Evolutionary conservation across 495 filamentous ascomycete species (phyloP).

Genomic region (Xylaria bambusicola): DNA sequence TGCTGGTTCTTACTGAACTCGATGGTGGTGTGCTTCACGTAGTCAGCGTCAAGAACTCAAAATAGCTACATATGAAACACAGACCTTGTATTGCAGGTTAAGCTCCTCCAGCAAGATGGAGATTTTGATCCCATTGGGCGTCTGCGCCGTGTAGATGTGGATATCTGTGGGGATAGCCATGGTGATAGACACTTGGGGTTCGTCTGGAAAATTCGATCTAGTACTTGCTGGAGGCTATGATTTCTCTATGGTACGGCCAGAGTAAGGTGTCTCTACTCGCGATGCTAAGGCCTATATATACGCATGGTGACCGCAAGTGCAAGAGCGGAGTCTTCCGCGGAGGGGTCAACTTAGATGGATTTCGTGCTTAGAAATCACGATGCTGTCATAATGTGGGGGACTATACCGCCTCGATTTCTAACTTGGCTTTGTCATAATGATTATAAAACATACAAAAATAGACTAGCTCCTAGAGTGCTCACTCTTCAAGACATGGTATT

Average conservation of each 20-base stretch:
- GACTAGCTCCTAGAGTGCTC: too few species aligned
- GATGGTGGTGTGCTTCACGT: constrained; percentile 58
- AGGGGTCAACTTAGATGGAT: neutral
- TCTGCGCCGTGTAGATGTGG: constrained; percentile 59
- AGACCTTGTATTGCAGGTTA: constrained; percentile 63
- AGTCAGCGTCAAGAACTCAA: constrained; percentile 17
- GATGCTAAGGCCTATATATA: too few species aligned
- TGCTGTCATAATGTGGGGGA: neutral
- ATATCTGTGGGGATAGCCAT: constrained; percentile 38
- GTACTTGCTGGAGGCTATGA: too few species aligned
- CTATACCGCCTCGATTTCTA: neutral
- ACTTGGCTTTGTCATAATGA: neutral
- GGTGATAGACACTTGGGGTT: constrained; percentile 16
- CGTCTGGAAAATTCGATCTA: too few species aligned
- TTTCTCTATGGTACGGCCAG: too few species aligned
- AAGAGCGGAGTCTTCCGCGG: neutral
- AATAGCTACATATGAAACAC: constrained; percentile 29
- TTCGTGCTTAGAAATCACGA: neutral
- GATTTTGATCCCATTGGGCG: constrained; percentile 78
- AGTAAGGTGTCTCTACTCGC: too few species aligned
- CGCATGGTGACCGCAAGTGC: too few species aligned
- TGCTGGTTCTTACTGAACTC: constrained; percentile 72
- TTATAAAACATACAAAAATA: neutral
- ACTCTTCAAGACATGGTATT: too few species aligned
- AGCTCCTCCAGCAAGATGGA: constrained; percentile 91